These are phyloP conservation scores for Biscogniauxia sp. DNA, from an alignment of 2,329 filamentous ascomycete genomes.

Conservation along the genomic window DNA sequence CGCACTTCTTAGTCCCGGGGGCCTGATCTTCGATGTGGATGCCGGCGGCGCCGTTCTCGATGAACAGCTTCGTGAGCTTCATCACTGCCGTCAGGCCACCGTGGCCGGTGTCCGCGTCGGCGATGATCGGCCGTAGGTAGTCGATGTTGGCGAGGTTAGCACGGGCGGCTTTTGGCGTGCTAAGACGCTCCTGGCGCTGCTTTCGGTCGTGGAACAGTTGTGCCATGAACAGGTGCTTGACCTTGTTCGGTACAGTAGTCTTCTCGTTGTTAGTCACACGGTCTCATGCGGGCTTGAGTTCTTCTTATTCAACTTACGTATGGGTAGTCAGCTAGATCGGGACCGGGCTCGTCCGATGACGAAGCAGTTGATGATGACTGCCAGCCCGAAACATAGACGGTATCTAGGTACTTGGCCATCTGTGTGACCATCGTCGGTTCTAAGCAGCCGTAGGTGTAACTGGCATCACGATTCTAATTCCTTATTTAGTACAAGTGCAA, in stretches of 20 bases:
- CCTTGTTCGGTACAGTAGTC: constrained; percentile 98
- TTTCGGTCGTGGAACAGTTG: constrained; percentile 99
- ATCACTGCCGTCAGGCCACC: constrained; percentile 97
- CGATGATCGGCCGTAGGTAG: constrained; percentile 93
- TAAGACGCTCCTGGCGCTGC: constrained; percentile 91
- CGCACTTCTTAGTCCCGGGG: constrained; percentile 98
- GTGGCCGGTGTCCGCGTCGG: constrained; percentile 95
- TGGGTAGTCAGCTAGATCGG: constrained; percentile 97
- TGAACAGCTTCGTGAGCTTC: constrained; percentile 97
- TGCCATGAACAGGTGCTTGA: constrained; percentile 94
- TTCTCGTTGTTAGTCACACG: constrained; percentile 34
- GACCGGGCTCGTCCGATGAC: constrained; percentile 90
- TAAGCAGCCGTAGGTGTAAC: constrained; percentile 94
- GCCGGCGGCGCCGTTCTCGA: constrained; percentile 93
- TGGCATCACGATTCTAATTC: constrained; percentile 72
- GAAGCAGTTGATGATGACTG: constrained; percentile 97
- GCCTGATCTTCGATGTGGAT: constrained; percentile 99
- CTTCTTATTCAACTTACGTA: constrained; percentile 58
- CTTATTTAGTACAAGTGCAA: constrained; percentile 3
- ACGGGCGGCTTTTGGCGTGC: constrained; percentile 70
- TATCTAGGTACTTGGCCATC: constrained; percentile 98
- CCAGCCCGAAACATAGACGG: constrained; percentile 98
- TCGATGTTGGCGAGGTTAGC: constrained; percentile 76
- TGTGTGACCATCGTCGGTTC: constrained; percentile 98
- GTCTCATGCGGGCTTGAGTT: background rate